These are phyloP conservation scores for Agaricus sinodeliciosus DNA, from an alignment of 768 basidiomycete genomes.

Conservation along the genomic window DNA sequence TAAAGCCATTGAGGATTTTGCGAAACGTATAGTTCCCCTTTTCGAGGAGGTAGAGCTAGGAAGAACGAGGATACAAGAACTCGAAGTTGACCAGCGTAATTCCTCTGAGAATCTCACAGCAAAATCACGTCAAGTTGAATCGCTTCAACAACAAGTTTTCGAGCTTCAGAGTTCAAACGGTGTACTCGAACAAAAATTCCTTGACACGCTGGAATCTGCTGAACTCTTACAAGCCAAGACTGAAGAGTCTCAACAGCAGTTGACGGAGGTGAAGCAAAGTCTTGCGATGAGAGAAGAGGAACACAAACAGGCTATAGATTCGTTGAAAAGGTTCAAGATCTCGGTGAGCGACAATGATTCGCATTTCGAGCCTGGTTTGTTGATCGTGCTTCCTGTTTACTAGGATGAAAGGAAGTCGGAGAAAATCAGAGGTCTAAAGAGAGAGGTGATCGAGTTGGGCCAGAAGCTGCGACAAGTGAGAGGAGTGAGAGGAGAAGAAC, in stretches of 20 bases:
- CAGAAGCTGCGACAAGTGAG: slow-evolving; percentile 12
- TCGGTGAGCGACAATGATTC: not conserved
- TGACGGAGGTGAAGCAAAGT: slow-evolving; percentile 5
- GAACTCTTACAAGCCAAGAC: slow-evolving; percentile 10
- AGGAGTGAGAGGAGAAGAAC: not conserved
- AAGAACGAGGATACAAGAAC: slow-evolving; percentile 22
- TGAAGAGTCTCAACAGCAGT: slow-evolving; percentile 1
- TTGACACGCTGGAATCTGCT: slow-evolving; percentile 7
- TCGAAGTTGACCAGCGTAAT: not conserved
- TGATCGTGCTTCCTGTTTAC: not conserved
- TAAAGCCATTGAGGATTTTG: slow-evolving; percentile 33
- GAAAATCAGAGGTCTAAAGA: slow-evolving; percentile 12
- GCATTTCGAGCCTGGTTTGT: not conserved
- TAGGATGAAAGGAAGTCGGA: not conserved
- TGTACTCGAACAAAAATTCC: slow-evolving; percentile 16
- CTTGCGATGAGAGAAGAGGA: slow-evolving; percentile 14
- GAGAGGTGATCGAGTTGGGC: slow-evolving; percentile 20
- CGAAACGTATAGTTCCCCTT: slow-evolving; percentile 32
- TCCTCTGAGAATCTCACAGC: slow-evolving; percentile 8
- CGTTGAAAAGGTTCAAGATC: not conserved
- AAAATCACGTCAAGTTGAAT: slow-evolving; percentile 13
- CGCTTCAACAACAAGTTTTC: slow-evolving; percentile 10
- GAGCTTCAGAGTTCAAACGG: slow-evolving; percentile 2
- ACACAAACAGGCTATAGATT: slow-evolving; percentile 10
- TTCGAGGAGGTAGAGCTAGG: slow-evolving; percentile 26